Percentiles rank a stretch among this genome's conserved stretches.
Conservation (phyloP, 306 rosid species). For the Quercus agrifolia region DNA sequence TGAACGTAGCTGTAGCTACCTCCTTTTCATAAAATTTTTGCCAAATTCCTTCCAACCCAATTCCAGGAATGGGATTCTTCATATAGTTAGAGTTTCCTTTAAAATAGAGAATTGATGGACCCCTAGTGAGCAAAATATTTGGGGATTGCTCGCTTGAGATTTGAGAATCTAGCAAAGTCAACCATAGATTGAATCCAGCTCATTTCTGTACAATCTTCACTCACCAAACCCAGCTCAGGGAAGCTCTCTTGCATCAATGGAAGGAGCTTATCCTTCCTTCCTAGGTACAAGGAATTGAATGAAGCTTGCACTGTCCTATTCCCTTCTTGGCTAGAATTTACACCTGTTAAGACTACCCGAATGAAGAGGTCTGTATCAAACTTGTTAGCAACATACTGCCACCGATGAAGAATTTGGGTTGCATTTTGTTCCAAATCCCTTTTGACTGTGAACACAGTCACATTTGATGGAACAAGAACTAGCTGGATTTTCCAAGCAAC, state of each 20-base stretch:
- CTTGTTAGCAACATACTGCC: slow-evolving; percentile 52
- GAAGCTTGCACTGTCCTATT: slow-evolving; percentile 9
- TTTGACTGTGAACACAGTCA: slow-evolving; percentile 40
- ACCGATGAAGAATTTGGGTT: slow-evolving; percentile 37
- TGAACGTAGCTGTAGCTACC: slow-evolving; percentile 18
- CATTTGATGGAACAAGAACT: slow-evolving; percentile 48
- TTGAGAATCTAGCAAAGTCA: slow-evolving; percentile 2
- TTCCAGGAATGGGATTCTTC: slow-evolving; percentile 44
- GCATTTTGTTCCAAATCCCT: slow-evolving; percentile 47
- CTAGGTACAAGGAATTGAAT: slow-evolving; percentile 44
- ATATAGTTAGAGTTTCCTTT: slow-evolving; percentile 71
- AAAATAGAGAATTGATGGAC: slow-evolving; percentile 4
- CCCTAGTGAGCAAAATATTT: too few species aligned
- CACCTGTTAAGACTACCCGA: too few species aligned
- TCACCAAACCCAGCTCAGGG: slow-evolving; percentile 55
- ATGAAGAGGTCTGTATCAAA: background rate
- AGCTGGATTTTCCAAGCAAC: slow-evolving; percentile 58
- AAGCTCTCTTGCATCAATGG: slow-evolving; percentile 33
- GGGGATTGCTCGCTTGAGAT: too few species aligned
- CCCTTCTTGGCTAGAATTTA: too few species aligned
- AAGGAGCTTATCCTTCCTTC: slow-evolving; percentile 32
- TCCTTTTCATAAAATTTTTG: slow-evolving; percentile 35
- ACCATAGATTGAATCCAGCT: slow-evolving; percentile 69
- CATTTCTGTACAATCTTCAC: slow-evolving; percentile 42
- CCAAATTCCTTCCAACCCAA: slow-evolving; percentile 1